A percentile compares a stretch with the other conserved stretches of the same genome.
phyloP scores from a whole-genome alignment of 2,329 filamentous ascomycete species.

The Neonectria neomacrospora region DNA sequence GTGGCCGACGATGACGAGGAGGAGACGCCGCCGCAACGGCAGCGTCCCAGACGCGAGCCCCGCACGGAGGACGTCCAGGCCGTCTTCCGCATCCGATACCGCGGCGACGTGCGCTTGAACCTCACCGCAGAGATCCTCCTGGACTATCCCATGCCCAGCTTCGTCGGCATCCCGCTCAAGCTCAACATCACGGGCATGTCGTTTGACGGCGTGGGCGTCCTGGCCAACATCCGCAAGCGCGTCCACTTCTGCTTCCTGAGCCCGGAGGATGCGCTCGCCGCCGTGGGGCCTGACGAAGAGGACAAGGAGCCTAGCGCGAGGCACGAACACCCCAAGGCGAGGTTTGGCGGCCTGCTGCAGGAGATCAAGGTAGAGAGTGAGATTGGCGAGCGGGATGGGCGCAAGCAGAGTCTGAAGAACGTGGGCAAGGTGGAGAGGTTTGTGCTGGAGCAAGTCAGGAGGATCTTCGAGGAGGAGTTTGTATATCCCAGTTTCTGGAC shows the following conservation, averaged over 20 bases:
- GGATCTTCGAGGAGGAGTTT: constrained; percentile 98
- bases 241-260: constrained; percentile 96
- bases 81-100: constrained; percentile 89
- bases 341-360: constrained; percentile 81
- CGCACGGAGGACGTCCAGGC: constrained; percentile 90
- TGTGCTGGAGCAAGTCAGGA: constrained; percentile 92
- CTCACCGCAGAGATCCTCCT: constrained; percentile 95
- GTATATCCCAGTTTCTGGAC: constrained; percentile 99
- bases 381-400: constrained; percentile 90
- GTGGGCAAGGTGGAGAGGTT: constrained; percentile 99
- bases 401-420: constrained; percentile 96
- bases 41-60: constrained; percentile 69
- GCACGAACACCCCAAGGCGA: constrained; percentile 45
- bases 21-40: constrained; percentile 40
- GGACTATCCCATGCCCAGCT: constrained; percentile 98
- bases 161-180: constrained; percentile 93
- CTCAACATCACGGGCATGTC: constrained; percentile 94
- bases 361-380: constrained; percentile 98
- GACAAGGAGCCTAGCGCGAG: constrained; percentile 41
- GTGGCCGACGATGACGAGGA: constrained; percentile 53
- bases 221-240: constrained; percentile 89
- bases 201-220: constrained; percentile 93
- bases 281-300: constrained; percentile 65
- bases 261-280: constrained; percentile 86
- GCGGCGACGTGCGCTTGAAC: constrained; percentile 86